Percentiles rank a stretch among this genome's conserved stretches.
phyloP scores from a whole-genome alignment of 805 yeast genomes.

The Lipomyces yamanashiensis region DNA sequence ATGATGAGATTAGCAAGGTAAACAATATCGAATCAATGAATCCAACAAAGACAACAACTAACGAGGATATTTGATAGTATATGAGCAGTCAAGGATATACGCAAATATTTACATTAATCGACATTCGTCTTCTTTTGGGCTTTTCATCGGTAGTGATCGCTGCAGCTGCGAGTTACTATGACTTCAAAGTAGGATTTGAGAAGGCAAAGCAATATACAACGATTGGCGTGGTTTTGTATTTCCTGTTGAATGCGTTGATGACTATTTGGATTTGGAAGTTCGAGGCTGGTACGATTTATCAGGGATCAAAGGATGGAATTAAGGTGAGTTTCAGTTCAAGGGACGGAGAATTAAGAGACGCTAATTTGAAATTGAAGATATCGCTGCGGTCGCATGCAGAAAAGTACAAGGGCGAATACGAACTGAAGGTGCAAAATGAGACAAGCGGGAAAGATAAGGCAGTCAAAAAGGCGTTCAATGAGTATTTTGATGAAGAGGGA shows the following conservation, averaged over 20 bases:
- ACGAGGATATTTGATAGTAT: conserved; percentile 23
- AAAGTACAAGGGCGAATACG: conserved; percentile 31
- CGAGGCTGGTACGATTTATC: conserved; percentile 42
- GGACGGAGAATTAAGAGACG: not conserved
- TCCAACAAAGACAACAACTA: not conserved
- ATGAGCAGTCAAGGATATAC: conserved; percentile 40
- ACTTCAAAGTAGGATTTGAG: conserved; percentile 44
- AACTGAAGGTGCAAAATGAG: conserved; percentile 11
- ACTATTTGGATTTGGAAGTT: conserved; percentile 39
- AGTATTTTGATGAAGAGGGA: conserved; percentile 33
- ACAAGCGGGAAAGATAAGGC: conserved; percentile 3
- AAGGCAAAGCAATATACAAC: conserved; percentile 39
- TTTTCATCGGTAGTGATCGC: conserved; percentile 43
- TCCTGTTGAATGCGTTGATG: conserved; percentile 38
- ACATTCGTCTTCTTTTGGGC: conserved; percentile 43
- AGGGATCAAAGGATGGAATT: conserved; percentile 39
- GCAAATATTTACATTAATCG: conserved; percentile 37
- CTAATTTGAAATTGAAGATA: conserved; percentile 9
- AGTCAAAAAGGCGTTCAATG: conserved; percentile 25
- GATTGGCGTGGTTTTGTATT: conserved; percentile 42
- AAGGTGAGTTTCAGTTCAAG: conserved; percentile 17
- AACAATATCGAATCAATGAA: not conserved
- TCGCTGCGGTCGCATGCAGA: conserved; percentile 22
- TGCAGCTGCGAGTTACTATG: conserved; percentile 40
- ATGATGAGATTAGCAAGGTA: conserved; percentile 43